These are phyloP conservation scores for Capsella bursapastoris DNA, from an alignment of 345 rosid genomes.

Conservation along the genomic window DNA sequence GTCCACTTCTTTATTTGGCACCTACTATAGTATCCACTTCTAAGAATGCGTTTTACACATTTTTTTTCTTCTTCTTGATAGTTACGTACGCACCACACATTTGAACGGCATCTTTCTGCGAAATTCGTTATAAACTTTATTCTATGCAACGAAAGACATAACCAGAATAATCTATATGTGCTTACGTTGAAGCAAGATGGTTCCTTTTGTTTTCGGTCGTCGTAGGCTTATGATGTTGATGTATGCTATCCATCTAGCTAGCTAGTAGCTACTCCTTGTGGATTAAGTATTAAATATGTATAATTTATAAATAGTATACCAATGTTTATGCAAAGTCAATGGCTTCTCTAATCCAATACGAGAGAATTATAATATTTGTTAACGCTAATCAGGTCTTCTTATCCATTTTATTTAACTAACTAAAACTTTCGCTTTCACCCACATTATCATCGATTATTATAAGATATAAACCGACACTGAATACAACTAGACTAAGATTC, in stretches of 20 bases:
- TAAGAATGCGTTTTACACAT: background rate
- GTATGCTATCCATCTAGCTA: slow-evolving; percentile 21
- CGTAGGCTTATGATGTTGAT: slow-evolving; percentile 35
- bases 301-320: background rate
- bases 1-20: too few species aligned
- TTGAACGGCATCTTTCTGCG: background rate
- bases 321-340: slow-evolving; percentile 38
- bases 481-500: slow-evolving; percentile 14
- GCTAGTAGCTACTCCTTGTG: slow-evolving; percentile 33
- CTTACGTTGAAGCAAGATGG: slow-evolving; percentile 30
- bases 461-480: slow-evolving; percentile 18
- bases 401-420: slow-evolving; percentile 25
- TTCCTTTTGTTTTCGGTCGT: slow-evolving; percentile 33
- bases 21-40: background rate
- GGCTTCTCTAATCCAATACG: slow-evolving; percentile 42
- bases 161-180: slow-evolving; percentile 25
- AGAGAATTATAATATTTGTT: slow-evolving; percentile 30
- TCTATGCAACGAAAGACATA: slow-evolving; percentile 6
- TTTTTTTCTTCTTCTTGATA: slow-evolving; percentile 3
- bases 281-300: slow-evolving; percentile 8
- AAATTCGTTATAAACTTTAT: slow-evolving; percentile 5
- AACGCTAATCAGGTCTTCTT: slow-evolving; percentile 29
- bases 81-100: slow-evolving; percentile 4
- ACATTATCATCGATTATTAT: slow-evolving; percentile 33
- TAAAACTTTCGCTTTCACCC: slow-evolving; percentile 32